Conservation (phyloP, 768 basidiomycete genomes). For the Mycena rosella region DNA sequence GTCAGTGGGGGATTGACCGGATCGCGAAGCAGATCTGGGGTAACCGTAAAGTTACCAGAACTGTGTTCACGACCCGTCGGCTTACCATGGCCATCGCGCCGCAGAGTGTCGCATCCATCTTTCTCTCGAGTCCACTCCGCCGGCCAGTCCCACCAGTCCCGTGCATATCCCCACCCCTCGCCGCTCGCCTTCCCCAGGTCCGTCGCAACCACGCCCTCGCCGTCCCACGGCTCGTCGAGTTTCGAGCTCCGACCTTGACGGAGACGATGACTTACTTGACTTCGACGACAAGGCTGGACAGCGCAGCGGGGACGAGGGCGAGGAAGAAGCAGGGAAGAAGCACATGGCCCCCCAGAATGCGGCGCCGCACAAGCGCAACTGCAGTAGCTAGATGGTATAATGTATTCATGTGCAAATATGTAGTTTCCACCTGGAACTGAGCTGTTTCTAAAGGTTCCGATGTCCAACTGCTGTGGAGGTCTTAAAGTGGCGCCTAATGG, state of each 20-base stretch:
- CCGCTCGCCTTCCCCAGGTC: neutral
- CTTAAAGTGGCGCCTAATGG: neutral
- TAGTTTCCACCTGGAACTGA: neutral
- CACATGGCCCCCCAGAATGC: neutral
- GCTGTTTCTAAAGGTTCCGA: neutral
- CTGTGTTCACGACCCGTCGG: conserved; percentile 6
- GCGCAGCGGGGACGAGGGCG: neutral
- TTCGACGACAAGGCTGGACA: neutral
- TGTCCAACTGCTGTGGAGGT: neutral
- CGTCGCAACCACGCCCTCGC: conserved; percentile 1
- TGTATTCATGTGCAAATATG: neutral
- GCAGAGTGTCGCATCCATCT: neutral
- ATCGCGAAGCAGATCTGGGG: conserved; percentile 17
- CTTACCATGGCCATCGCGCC: conserved; percentile 28
- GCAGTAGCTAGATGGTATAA: neutral
- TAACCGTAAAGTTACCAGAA: conserved; percentile 18
- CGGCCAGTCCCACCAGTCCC: neutral
- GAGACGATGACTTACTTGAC: neutral
- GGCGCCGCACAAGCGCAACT: neutral
- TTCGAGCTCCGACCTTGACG: conserved; percentile 1
- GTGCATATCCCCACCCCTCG: neutral
- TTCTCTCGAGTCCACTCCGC: conserved; percentile 1
- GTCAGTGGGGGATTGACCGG: conserved; percentile 1
- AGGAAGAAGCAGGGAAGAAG: neutral
- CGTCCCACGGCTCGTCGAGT: neutral